Evolutionary conservation across 371 early-diverging fungal genomes (phyloP).

Genomic region (Mucor ambiguus): DNA sequence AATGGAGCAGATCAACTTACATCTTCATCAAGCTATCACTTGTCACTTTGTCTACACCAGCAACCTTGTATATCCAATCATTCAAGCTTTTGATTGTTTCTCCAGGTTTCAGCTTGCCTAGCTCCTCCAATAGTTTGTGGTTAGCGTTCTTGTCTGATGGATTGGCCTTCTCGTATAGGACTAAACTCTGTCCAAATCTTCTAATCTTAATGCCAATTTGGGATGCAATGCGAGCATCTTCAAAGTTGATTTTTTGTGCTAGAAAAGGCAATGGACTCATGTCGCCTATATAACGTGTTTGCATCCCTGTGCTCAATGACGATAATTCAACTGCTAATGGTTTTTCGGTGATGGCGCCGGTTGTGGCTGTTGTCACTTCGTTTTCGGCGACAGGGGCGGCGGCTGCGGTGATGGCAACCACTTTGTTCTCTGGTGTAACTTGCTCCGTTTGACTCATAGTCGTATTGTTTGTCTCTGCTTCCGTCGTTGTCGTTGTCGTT

Average conservation of each 20-base stretch:
- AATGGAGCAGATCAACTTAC: conserved; percentile 19
- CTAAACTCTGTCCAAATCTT: conserved; percentile 41
- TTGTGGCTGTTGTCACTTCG: not conserved
- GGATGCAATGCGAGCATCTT: conserved; percentile 29
- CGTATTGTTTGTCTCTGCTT: not conserved
- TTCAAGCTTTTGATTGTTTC: conserved; percentile 42
- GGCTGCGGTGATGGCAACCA: not conserved
- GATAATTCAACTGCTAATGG: conserved; percentile 20
- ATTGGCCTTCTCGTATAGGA: conserved; percentile 33
- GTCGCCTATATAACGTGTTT: conserved; percentile 43
- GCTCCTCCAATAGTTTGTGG: conserved; percentile 21
- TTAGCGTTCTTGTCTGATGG: conserved; percentile 11
- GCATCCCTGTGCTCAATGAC: conserved; percentile 23
- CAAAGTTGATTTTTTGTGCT: conserved; percentile 45
- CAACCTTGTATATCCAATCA: conserved; percentile 45
- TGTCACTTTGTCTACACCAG: conserved; percentile 41
- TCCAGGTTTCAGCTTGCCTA: conserved; percentile 40
- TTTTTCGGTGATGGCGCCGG: conserved; percentile 6
- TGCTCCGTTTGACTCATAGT: conserved; percentile 9
- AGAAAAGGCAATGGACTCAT: conserved; percentile 44
- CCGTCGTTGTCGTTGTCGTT: not conserved
- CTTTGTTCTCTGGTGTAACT: conserved; percentile 6
- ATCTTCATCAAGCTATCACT: conserved; percentile 51
- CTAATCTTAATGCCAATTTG: conserved; percentile 36
- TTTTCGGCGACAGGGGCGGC: not conserved